Percentiles rank a stretch among this genome's conserved stretches.
Evolutionary conservation across 176 grass and related monocot genomes (phyloP).

Genomic region (Oryza brachyantha): DNA sequence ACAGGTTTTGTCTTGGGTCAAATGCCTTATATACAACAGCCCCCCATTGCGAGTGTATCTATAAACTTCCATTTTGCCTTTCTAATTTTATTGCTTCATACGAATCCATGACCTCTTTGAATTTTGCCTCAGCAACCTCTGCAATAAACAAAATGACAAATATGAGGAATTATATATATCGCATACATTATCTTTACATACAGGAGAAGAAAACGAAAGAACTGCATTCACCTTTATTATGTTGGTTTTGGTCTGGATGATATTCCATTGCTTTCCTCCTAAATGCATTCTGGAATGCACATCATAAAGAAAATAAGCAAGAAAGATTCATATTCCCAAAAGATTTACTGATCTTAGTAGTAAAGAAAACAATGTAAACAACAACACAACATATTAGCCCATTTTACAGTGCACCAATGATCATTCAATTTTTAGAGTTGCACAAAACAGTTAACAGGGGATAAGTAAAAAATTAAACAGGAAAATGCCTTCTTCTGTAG

Average conservation of each 20-base stretch:
- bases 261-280: slow-evolving; percentile 84
- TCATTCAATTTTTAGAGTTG: not conserved
- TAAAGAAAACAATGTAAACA: not conserved
- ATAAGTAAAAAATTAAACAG: not conserved
- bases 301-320: slow-evolving; percentile 21
- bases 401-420: not conserved
- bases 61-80: slow-evolving; percentile 52
- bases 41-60: not conserved
- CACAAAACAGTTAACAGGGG: not conserved
- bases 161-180: not conserved
- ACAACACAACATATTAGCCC: not conserved
- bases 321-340: not conserved
- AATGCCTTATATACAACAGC: slow-evolving; percentile 15
- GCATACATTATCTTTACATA: slow-evolving; percentile 11
- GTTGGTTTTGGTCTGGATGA: slow-evolving; percentile 85
- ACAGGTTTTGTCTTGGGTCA: not conserved
- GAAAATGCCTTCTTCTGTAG: not conserved
- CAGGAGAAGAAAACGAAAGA: not conserved
- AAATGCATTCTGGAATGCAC: slow-evolving; percentile 64
- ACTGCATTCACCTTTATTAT: slow-evolving; percentile 56
- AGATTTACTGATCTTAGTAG: slow-evolving; percentile 1
- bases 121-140: slow-evolving; percentile 77
- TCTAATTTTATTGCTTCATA: slow-evolving; percentile 84
- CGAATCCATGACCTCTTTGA: slow-evolving; percentile 80
- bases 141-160: slow-evolving; percentile 14